Base-by-base conservation (phyloP, 805 yeast genomes). In the Wickerhamomyces silvicola region DNA sequence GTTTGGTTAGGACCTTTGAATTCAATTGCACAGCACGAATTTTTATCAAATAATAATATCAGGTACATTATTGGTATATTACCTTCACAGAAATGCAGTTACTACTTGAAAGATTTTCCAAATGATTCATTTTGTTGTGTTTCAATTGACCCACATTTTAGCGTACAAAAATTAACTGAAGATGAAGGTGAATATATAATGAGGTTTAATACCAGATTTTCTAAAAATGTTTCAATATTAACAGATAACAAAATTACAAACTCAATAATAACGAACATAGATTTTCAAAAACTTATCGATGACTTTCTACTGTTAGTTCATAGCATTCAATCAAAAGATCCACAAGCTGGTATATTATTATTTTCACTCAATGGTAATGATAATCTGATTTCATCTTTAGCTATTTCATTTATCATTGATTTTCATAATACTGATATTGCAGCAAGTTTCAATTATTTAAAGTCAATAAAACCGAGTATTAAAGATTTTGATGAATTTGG, bases 1-100 rank as follows among this genome's bases (percentile, higher is more conserved):
- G 48, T 70, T 3, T 68, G 64, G 57, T 53, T 71, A 19, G 76
- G 78, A 2, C 72, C 76, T 2, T 40, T 67, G 33, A 54, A 65
- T 30, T 56, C 64, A 1, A 46, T 67, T n/a, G 54, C 62, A 1
- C 64, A 66, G 43, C 42, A 45, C 7, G 56, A 52, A 7, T 62
- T 65, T 32, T 41, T 71, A 8, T 32, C 37, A 13, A 42, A 49
- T n/a, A 52, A 64, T 34, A 64, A 66, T 38, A 62, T 70, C 38
- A 56, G 50, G 33, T 58, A 56, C 35, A 51, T 64, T 29, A 48
- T 64, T 18, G 59, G 63, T 13, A 40, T 61, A 2, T 53, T 64
- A 14, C 56, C 64, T 7, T 52, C 60, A 2, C 50, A 49, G 21
- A 48, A 54, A 23, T 48, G 58, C 28, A 53, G 58, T 21, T 50